phyloP scores from a whole-genome alignment of 768 basidiomycete genomes.

The Tulasnella sp. region DNA sequence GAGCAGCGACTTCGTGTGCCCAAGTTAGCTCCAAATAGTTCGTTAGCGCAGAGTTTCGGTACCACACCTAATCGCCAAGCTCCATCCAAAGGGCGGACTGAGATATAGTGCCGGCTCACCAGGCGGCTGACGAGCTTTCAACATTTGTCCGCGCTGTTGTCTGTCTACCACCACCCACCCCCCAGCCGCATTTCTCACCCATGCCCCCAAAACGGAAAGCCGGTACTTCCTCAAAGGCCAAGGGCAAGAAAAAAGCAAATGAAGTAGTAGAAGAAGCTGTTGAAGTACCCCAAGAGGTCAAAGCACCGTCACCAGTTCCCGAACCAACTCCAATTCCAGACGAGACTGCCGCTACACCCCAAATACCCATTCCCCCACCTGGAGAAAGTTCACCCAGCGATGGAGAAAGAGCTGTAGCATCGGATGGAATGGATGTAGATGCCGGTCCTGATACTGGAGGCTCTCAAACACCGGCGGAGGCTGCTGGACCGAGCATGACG shows the following conservation, averaged over 20 bases:
- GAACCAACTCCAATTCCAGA: constrained; percentile 9
- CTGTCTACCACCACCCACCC: background rate
- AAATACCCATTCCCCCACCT: constrained; percentile 15
- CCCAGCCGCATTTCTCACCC: constrained; percentile 1
- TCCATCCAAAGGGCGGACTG: too few species aligned
- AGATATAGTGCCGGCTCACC: too few species aligned
- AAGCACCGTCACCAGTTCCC: constrained; percentile 15
- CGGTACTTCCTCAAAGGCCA: constrained; percentile 20
- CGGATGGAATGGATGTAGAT: constrained; percentile 18
- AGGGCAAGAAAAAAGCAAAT: constrained; percentile 28
- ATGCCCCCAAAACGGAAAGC: constrained; percentile 28
- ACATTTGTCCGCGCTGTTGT: background rate
- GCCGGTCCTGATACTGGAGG: constrained; percentile 27
- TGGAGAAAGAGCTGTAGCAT: background rate
- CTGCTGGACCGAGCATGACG: constrained; percentile 36
- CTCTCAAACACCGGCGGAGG: constrained; percentile 31
- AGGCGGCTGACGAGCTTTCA: background rate
- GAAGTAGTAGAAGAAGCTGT: constrained; percentile 7
- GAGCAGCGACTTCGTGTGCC: background rate
- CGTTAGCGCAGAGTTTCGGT: background rate
- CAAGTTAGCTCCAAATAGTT: background rate
- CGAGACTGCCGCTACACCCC: background rate
- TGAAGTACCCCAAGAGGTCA: constrained; percentile 21
- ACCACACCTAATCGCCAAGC: background rate
- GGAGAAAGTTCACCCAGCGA: background rate